These are phyloP conservation scores for Scheffersomyces parashehatae DNA, from an alignment of 1,139 yeast species.

Conservation along the genomic window DNA sequence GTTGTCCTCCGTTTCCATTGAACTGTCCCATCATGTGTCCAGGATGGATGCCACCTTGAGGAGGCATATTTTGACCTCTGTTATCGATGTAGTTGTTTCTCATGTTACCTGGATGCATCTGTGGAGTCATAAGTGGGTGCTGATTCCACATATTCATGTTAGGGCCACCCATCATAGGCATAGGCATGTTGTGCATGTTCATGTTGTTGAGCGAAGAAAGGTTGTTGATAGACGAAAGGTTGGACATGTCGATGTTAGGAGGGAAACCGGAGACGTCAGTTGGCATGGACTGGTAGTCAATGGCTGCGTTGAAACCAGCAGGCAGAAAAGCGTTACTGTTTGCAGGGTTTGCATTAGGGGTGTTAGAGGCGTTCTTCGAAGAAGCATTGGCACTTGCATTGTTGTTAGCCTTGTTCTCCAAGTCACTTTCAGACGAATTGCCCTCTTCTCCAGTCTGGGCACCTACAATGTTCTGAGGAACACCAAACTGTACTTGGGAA, in stretches of 20 bases:
- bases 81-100: slow-evolving; percentile 11
- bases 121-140: slow-evolving; percentile 7
- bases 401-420: background rate
- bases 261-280: background rate
- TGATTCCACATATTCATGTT: slow-evolving; percentile 10
- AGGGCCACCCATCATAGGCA: background rate
- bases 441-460: background rate
- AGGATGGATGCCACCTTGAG: slow-evolving; percentile 4
- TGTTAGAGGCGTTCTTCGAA: too few species aligned
- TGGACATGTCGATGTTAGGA: background rate
- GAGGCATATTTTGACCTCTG: slow-evolving; percentile 3
- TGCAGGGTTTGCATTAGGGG: too few species aligned
- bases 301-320: too few species aligned
- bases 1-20: slow-evolving; percentile 3
- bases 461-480: slow-evolving; percentile 1
- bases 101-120: slow-evolving; percentile 9
- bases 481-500: slow-evolving; percentile 14
- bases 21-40: slow-evolving; percentile 7
- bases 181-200: too few species aligned
- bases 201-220: too few species aligned
- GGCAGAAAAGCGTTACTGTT: too few species aligned
- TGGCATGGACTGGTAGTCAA: too few species aligned
- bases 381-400: too few species aligned
- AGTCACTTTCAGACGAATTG: background rate
- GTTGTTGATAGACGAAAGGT: slow-evolving; percentile 1